These are phyloP conservation scores for Kluyveromyces sp. DNA, from an alignment of 1,139 yeast species.

Conservation along the genomic window DNA sequence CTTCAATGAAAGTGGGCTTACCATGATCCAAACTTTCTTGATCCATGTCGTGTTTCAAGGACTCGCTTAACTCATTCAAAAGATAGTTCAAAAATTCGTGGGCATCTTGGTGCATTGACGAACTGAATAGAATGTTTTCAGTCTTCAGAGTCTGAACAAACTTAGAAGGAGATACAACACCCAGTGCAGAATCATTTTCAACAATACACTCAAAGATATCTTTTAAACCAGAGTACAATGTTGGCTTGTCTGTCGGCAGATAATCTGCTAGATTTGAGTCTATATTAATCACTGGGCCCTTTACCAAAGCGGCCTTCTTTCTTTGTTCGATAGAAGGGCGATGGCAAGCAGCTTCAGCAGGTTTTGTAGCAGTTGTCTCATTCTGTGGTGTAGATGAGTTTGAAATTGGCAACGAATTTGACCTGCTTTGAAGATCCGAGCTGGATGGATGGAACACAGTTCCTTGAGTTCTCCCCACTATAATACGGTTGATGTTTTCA, in stretches of 20 bases:
- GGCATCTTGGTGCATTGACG: conserved; percentile 96
- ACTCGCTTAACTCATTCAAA: conserved; percentile 75
- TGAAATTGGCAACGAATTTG: conserved; percentile 2
- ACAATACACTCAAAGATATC: conserved; percentile 81
- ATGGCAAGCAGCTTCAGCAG: neutral
- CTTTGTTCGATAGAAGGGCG: conserved; percentile 54
- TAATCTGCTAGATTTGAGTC: conserved; percentile 55
- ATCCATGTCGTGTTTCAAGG: conserved; percentile 32
- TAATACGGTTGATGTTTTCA: conserved; percentile 20
- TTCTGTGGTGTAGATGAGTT: conserved; percentile 7
- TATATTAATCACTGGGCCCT: conserved; percentile 79
- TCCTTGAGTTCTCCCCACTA: conserved; percentile 25
- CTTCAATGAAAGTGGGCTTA: conserved; percentile 49
- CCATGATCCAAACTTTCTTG: conserved; percentile 13
- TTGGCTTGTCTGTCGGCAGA: conserved; percentile 36
- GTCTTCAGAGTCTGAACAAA: conserved; percentile 69
- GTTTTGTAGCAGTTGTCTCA: neutral
- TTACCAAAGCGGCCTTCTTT: conserved; percentile 68
- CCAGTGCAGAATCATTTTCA: conserved; percentile 62
- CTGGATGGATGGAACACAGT: conserved; percentile 1
- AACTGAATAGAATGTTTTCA: conserved; percentile 77
- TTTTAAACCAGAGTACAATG: conserved; percentile 65
- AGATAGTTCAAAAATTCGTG: conserved; percentile 90
- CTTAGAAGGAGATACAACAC: conserved; percentile 77
- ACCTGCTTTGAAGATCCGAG: neutral